phyloP scores from a whole-genome alignment of 1,284 basidiomycete species.

The Abortiporus biennis region DNA sequence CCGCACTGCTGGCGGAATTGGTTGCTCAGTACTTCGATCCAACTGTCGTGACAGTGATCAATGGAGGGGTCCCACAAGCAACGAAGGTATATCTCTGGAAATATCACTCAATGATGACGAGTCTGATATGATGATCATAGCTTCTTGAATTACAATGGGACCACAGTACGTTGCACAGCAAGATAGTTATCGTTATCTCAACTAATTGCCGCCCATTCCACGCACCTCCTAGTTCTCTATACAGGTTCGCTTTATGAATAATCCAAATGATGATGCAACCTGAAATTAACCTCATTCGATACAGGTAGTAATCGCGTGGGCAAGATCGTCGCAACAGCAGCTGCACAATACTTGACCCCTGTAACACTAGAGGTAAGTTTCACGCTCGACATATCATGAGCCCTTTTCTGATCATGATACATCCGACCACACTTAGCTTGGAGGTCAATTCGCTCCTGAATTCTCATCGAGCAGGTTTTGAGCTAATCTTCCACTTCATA shows the following conservation, averaged over 20 bases:
- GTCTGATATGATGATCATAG: constrained; percentile 22
- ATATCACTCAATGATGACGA: background rate
- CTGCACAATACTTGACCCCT: constrained; percentile 83
- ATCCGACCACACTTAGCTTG: background rate
- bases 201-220: background rate
- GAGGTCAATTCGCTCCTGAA: background rate
- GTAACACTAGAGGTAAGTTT: constrained; percentile 69
- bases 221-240: constrained; percentile 45
- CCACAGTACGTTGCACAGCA: constrained; percentile 60
- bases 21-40: constrained; percentile 79
- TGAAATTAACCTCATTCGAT: too few species aligned
- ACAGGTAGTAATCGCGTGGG: constrained; percentile 73
- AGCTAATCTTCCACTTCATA: too few species aligned
- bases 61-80: constrained; percentile 73
- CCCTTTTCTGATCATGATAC: background rate
- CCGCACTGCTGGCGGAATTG: constrained; percentile 67
- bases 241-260: too few species aligned
- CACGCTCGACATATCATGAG: constrained; percentile 13
- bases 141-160: constrained; percentile 82
- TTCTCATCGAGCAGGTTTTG: too few species aligned
- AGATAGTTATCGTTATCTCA: background rate
- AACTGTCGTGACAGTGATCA: constrained; percentile 66
- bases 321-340: constrained; percentile 75
- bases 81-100: constrained; percentile 44
- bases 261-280: too few species aligned